phyloP scores from a whole-genome alignment of 441 rosid species.

The Euphorbia corollata region DNA sequence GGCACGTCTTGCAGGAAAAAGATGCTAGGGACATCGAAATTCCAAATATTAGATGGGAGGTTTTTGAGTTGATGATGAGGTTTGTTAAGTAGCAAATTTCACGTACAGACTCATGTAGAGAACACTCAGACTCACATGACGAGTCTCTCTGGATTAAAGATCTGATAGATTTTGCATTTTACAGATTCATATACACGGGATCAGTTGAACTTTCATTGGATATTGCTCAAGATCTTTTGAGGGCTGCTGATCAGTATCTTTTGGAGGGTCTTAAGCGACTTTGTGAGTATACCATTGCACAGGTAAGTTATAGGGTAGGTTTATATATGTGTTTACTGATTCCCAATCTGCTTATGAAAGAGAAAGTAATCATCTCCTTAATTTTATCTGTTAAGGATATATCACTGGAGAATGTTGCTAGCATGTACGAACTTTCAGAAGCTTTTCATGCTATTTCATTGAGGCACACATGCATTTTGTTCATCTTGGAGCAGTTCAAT shows the following conservation, averaged over 20 bases:
- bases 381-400: slow-evolving; percentile 49
- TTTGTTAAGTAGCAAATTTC: slow-evolving; percentile 25
- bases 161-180: slow-evolving; percentile 18
- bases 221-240: slow-evolving; percentile 87
- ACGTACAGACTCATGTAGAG: not conserved
- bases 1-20: slow-evolving; percentile 54
- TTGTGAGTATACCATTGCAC: slow-evolving; percentile 92
- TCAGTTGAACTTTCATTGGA: slow-evolving; percentile 74
- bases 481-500: slow-evolving; percentile 83
- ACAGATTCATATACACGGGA: slow-evolving; percentile 94
- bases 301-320: slow-evolving; percentile 46
- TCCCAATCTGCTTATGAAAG: slow-evolving; percentile 18
- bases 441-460: slow-evolving; percentile 88
- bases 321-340: not conserved
- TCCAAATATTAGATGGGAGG: slow-evolving; percentile 98
- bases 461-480: slow-evolving; percentile 86
- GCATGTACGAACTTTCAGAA: slow-evolving; percentile 97
- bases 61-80: slow-evolving; percentile 99
- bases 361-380: slow-evolving; percentile 11
- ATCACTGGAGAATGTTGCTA: slow-evolving; percentile 75
- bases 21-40: slow-evolving; percentile 97
- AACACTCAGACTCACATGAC: not conserved
- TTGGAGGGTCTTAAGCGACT: slow-evolving; percentile 93
- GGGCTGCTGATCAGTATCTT: slow-evolving; percentile 99
- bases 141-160: not conserved